phyloP scores from a whole-genome alignment of 208 protist species.

The Histomonas meleagridis region DNA sequence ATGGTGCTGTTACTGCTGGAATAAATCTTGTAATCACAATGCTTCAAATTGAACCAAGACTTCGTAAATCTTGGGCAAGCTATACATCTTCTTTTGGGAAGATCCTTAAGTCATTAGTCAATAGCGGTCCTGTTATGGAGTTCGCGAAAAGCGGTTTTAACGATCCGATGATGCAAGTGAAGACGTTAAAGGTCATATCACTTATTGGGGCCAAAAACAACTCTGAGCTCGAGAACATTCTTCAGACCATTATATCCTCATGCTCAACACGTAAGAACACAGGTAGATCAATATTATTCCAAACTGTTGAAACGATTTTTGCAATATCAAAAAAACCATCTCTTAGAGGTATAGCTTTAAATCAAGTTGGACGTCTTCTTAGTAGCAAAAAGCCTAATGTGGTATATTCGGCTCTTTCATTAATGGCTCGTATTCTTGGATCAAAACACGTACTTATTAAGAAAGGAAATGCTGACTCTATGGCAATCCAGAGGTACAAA shows the following conservation, averaged over 20 bases:
- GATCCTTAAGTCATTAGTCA: not conserved
- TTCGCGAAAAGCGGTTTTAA: not conserved
- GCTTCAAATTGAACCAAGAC: not conserved
- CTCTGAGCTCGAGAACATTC: not conserved
- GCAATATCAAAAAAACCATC: not conserved
- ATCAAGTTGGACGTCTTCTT: not conserved
- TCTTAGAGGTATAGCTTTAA: not conserved
- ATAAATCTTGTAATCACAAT: not conserved
- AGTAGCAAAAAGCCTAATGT: not conserved
- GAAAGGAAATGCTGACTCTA: not conserved
- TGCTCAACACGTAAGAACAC: not conserved
- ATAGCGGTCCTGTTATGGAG: not conserved
- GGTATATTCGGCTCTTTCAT: not conserved
- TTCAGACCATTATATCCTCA: not conserved
- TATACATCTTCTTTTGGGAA: not conserved
- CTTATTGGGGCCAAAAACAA: not conserved
- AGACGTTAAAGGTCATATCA: not conserved
- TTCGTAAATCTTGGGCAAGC: not conserved
- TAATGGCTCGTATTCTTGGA: not conserved
- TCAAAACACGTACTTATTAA: not conserved
- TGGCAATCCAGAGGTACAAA: slow-evolving; percentile 10
- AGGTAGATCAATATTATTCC: not conserved
- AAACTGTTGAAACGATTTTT: not conserved
- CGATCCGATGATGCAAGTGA: slow-evolving; percentile 8
- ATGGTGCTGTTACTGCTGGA: not conserved